A percentile compares a stretch with the other conserved stretches of the same genome.
These are phyloP conservation scores for Acer campestre DNA, from an alignment of 345 rosid genomes.

Conservation along the genomic window DNA sequence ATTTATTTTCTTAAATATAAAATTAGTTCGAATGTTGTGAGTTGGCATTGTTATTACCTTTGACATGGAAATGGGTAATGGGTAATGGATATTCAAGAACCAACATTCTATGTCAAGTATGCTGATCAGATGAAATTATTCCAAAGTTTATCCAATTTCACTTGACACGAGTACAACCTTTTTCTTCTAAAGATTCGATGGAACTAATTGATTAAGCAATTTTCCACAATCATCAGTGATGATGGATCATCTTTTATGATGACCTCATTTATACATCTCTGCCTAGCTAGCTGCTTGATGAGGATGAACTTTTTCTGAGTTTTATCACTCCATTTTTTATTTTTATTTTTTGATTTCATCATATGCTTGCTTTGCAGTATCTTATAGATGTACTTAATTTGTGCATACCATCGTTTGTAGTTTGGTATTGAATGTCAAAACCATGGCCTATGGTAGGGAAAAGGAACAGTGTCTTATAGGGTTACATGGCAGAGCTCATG, in stretches of 20 bases:
- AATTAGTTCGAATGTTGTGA: conserved; percentile 5
- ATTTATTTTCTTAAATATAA: background rate
- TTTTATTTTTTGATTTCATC: background rate
- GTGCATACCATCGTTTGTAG: background rate
- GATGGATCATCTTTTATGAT: background rate
- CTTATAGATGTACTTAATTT: background rate
- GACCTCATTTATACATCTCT: background rate
- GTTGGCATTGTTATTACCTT: background rate
- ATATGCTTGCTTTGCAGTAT: background rate
- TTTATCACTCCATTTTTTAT: background rate
- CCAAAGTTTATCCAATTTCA: background rate
- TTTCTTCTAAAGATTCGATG: background rate
- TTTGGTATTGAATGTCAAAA: background rate
- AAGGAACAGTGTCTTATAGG: background rate
- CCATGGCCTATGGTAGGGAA: background rate
- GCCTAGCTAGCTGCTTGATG: background rate
- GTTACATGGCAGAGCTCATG: too few species aligned
- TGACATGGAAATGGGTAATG: background rate
- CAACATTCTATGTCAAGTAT: background rate
- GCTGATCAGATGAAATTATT: background rate
- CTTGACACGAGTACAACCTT: background rate
- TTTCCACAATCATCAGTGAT: background rate
- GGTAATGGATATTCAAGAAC: background rate
- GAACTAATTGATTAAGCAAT: background rate
- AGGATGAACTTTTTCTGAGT: background rate